Percentiles rank a stretch among this genome's conserved stretches.
Conservation (phyloP, 148 eudicot genomes). For the Linanthus parryae region DNA sequence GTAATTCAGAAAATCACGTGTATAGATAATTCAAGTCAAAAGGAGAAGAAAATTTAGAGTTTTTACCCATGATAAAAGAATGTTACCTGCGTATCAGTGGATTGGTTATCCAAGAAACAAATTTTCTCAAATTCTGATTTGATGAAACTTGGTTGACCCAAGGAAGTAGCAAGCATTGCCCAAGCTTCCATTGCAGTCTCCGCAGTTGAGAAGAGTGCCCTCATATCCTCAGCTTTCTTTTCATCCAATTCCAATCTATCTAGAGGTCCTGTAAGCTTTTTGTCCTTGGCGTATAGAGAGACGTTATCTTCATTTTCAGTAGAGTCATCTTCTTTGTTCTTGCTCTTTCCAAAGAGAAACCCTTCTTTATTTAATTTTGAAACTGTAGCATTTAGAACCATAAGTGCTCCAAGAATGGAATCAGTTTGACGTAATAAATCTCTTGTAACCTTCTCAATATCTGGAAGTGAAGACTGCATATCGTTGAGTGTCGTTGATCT, state of each 20-base stretch:
- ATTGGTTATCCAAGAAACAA: slow-evolving; percentile 81
- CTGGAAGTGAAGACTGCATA: slow-evolving; percentile 55
- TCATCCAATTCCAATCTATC: slow-evolving; percentile 45
- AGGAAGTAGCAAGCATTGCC: slow-evolving; percentile 91
- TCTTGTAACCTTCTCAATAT: slow-evolving; percentile 80
- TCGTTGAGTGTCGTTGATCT: slow-evolving; percentile 18
- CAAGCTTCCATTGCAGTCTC: slow-evolving; percentile 99
- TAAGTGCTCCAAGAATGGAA: slow-evolving; percentile 71
- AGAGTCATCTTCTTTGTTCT: slow-evolving; percentile 29
- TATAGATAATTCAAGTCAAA: neutral
- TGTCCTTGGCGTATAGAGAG: slow-evolving; percentile 17
- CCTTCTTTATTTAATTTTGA: slow-evolving; percentile 51
- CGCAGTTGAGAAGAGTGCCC: slow-evolving; percentile 76
- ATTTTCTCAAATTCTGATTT: slow-evolving; percentile 94
- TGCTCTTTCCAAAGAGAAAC: slow-evolving; percentile 25
- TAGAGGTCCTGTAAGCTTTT: slow-evolving; percentile 16
- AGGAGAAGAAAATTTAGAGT: neutral
- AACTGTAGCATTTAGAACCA: slow-evolving; percentile 79
- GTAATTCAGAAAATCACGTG: neutral
- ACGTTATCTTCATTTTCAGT: slow-evolving; percentile 23
- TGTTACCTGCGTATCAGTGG: slow-evolving; percentile 91
- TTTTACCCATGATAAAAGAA: slow-evolving; percentile 4
- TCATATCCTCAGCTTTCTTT: slow-evolving; percentile 80
- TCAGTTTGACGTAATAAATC: slow-evolving; percentile 86
- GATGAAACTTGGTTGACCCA: slow-evolving; percentile 88